These are phyloP conservation scores for Eucalyptus curtisii DNA, from an alignment of 345 rosid species.

Conservation along the genomic window DNA sequence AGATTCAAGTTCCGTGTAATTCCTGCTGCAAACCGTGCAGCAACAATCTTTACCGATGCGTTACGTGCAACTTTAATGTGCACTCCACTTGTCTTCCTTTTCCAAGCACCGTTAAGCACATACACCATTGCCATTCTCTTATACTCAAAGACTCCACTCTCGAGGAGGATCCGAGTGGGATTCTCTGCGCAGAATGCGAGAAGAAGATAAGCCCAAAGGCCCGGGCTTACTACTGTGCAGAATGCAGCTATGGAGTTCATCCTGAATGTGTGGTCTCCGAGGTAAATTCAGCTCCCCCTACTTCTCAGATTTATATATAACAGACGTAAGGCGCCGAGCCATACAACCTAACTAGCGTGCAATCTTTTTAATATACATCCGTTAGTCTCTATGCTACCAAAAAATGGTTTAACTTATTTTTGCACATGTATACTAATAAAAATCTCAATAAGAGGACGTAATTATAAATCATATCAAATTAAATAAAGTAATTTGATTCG, in stretches of 20 bases:
- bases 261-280: neutral
- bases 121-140: neutral
- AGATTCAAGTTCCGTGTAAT: neutral
- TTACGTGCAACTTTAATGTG: neutral
- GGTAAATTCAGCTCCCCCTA: neutral
- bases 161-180: neutral
- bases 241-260: conserved; percentile 2
- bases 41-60: neutral
- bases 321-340: neutral
- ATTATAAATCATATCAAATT: neutral
- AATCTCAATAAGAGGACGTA: neutral
- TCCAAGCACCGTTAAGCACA: neutral
- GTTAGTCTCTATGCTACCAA: neutral
- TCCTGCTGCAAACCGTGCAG: neutral
- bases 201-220: neutral
- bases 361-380: too few species aligned
- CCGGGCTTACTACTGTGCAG: neutral
- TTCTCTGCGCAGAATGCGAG: neutral
- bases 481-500: neutral
- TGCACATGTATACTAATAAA: neutral
- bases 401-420: neutral
- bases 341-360: neutral
- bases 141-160: neutral
- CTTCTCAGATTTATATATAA: neutral
- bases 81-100: neutral